Evolutionary conservation across 768 basidiomycete genomes (phyloP), one percentile per base, ranked within the genome.

Genomic region (Trametes cubensis): DNA sequence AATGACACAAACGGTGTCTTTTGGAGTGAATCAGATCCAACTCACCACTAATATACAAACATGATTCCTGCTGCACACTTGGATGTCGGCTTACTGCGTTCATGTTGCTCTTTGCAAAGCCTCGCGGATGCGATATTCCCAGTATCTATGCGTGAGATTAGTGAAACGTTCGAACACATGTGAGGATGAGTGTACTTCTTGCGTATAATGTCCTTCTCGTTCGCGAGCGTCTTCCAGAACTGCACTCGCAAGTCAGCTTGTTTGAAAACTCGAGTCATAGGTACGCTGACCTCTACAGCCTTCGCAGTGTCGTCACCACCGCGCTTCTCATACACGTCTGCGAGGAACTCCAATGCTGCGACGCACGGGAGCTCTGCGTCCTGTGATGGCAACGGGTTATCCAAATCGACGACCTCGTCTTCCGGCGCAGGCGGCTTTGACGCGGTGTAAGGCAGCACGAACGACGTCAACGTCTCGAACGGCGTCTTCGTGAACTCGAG

Each of bases 331-430:
- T 85, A 80, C 2, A 87, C 79, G 69, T 95, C 92, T 0, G 93
- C 94, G 63, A 94, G 66, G 73, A 95, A 93, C 72, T 96, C 94
- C 49, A 95, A 77, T 10, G 95, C 95, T 21, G 86, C 80, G 6
- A 83, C 78, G 58, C 90, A 89, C 2, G 95, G 94, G 8, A 96
- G 76, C 42, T 90, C 80, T 4, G 94, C 89, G 30, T 78, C 80
- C 49, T 75, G 72, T 4, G 82, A 78, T 0, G 92, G 92, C 0
- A 79, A 80, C 2, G 90, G 92, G 67, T 90, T 87, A 62, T 93
- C 89, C 28, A 92, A 77, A 72, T 93, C 89, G 20, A 81, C 62
- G 1, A 91, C 82, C 20, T 86, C 78, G 62, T 70, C 64, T 49
- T 66, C 21, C 13, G 55, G 38, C 1, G 59, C 34, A 5, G 69